phyloP scores from a whole-genome alignment of 1,284 basidiomycete species.

The Fomitiporia mediterranea region DNA sequence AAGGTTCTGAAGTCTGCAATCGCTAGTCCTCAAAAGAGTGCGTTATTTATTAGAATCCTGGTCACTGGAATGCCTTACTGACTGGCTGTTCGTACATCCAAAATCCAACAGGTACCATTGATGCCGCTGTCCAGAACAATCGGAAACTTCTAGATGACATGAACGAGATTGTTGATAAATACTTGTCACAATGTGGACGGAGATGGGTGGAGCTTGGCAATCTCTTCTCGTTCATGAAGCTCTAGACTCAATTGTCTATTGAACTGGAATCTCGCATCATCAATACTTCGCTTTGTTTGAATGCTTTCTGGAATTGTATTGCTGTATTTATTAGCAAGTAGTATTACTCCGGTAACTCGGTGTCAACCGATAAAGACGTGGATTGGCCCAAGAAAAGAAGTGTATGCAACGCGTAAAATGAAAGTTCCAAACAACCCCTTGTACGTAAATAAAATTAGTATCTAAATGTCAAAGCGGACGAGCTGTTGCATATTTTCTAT shows the following conservation, averaged over 20 bases:
- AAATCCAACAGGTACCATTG: slow-evolving; percentile 47
- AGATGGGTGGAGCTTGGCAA: slow-evolving; percentile 78
- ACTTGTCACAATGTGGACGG: slow-evolving; percentile 79
- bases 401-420: slow-evolving; percentile 1
- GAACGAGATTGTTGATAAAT: slow-evolving; percentile 60
- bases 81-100: neutral
- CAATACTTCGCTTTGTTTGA: neutral
- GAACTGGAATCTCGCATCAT: neutral
- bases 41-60: slow-evolving; percentile 25
- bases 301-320: neutral
- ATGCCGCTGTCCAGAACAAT: slow-evolving; percentile 48
- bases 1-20: slow-evolving; percentile 53
- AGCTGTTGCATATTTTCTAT: slow-evolving; percentile 39
- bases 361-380: slow-evolving; percentile 8
- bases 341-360: neutral
- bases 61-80: slow-evolving; percentile 7
- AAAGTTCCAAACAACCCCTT: slow-evolving; percentile 7
- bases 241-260: slow-evolving; percentile 27
- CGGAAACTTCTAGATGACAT: slow-evolving; percentile 47
- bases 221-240: slow-evolving; percentile 77
- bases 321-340: slow-evolving; percentile 17
- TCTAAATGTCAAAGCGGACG: slow-evolving; percentile 11
- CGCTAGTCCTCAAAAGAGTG: slow-evolving; percentile 48
- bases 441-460: no score
- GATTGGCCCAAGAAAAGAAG: neutral